These are phyloP conservation scores for Vitis rotundifolia DNA, from an alignment of 164 flowering plant genomes.

Conservation along the genomic window DNA sequence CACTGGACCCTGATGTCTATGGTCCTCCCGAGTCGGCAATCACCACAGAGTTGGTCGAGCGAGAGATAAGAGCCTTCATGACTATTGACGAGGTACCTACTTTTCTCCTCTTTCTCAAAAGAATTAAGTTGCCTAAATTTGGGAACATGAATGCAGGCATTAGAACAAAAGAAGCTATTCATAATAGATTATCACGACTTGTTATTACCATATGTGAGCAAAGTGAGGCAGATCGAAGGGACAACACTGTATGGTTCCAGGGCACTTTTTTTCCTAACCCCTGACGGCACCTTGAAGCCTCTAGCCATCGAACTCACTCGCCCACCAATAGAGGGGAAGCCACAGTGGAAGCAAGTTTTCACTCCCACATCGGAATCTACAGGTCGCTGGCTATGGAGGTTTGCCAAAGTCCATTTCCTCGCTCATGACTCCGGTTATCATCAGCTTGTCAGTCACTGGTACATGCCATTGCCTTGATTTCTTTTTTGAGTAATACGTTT, in stretches of 20 bases:
- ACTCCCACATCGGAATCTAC: slow-evolving; percentile 52
- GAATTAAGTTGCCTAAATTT: neutral
- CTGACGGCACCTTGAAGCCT: slow-evolving; percentile 45
- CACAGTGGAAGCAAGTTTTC: slow-evolving; percentile 58
- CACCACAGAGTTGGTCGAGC: slow-evolving; percentile 32
- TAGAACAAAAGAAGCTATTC: slow-evolving; percentile 53
- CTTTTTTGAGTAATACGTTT: neutral
- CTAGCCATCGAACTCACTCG: slow-evolving; percentile 73
- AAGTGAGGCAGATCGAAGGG: slow-evolving; percentile 43
- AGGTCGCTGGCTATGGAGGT: slow-evolving; percentile 59
- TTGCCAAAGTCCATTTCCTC: slow-evolving; percentile 69
- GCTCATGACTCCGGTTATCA: slow-evolving; percentile 74
- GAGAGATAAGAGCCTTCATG: slow-evolving; percentile 28
- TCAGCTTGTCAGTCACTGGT: slow-evolving; percentile 80
- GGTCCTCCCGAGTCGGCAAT: slow-evolving; percentile 47
- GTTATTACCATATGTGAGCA: slow-evolving; percentile 51
- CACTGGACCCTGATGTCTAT: slow-evolving; percentile 45
- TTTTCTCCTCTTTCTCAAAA: too few relatives aligned
- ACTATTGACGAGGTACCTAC: slow-evolving; percentile 37
- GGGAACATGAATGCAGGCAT: slow-evolving; percentile 37
- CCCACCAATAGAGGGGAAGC: slow-evolving; percentile 42
- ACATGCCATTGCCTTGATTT: slow-evolving; percentile 5
- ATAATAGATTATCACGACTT: slow-evolving; percentile 69
- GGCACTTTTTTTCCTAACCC: slow-evolving; percentile 57
- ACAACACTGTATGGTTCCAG: slow-evolving; percentile 73